Base-by-base conservation (phyloP, 345 rosid genomes). In the Salix dunnii region DNA sequence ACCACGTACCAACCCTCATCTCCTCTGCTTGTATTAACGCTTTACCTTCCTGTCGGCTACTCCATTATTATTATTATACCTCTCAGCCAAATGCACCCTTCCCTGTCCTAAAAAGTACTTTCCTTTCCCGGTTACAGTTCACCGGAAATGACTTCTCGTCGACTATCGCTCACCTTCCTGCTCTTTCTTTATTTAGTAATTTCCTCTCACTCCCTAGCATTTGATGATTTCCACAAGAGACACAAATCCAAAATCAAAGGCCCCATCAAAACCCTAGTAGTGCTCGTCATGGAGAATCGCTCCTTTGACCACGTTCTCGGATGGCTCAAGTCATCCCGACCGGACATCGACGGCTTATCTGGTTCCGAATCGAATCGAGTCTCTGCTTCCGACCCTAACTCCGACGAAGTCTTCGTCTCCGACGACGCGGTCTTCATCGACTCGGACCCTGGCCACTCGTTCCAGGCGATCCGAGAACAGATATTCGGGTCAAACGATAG, bases 381-480 rank as follows among this genome's bases (percentile, higher is more conserved):
- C 55, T 82, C 88, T 80, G 87, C 79, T 16, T 81, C 92, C 51
- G 97, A 96, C 79, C 90, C 93, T 0, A 65, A 81, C 28, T 92
- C 98, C 7, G 48, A 76, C 5, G 68, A 81, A 31, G 84, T 94
- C 6, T 87, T 66, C 75, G 99, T 94, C 49, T 68, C 97, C 7
- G 86, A 91, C 75, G 97, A 96, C 38, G 97, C 99, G 2, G 18
- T 88, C 30, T 96, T 91, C 85, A 80, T 96, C 0, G 97, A 96
- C 78, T 91, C 91, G 78, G 99, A 96, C 88, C 99, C 99, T 25
- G 99, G 99, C 9, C 99, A 96, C 81, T 96, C 99, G 0, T 91
- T 92, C 64, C 99, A 96, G 74, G 99, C 98, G 49, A 96, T 96
- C 79, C 87, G 97, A 55, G 95, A 92, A 74, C 99, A 96, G 83